Percentiles rank a stretch among this genome's conserved stretches.
These are phyloP conservation scores for Juncus inflexus DNA, from an alignment of 176 grass and related monocot genomes.

Conservation along the genomic window DNA sequence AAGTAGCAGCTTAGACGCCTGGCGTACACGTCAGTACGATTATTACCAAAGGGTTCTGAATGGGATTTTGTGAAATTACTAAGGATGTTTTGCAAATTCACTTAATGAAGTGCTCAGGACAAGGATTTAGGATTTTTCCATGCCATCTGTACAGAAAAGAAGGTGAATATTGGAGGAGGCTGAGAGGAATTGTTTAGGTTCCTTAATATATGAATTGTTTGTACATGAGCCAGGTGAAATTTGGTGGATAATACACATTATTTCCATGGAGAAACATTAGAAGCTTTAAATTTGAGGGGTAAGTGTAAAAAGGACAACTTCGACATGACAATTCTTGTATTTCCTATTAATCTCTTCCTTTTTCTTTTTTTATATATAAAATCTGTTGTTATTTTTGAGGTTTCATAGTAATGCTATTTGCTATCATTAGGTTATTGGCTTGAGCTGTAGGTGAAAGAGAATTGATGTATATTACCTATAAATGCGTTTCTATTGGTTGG, in stretches of 20 bases:
- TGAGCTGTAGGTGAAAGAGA: too few relatives aligned
- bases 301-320: neutral
- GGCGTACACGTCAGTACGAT: slow-evolving; percentile 95
- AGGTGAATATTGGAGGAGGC: slow-evolving; percentile 8
- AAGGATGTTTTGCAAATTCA: slow-evolving; percentile 20
- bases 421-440: too few relatives aligned
- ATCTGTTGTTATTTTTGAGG: too few relatives aligned
- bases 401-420: too few relatives aligned
- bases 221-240: slow-evolving; percentile 18
- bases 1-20: slow-evolving; percentile 98
- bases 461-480: too few relatives aligned
- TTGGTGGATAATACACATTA: slow-evolving; percentile 16
- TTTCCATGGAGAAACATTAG: neutral
- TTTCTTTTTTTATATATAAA: too few relatives aligned
- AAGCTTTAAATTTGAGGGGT: slow-evolving; percentile 19
- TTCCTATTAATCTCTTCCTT: too few relatives aligned
- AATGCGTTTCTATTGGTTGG: too few relatives aligned
- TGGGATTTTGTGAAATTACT: slow-evolving; percentile 72
- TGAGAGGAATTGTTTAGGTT: slow-evolving; percentile 7
- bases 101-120: slow-evolving; percentile 29
- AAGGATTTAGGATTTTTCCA: neutral
- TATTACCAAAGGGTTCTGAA: slow-evolving; percentile 97
- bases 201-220: slow-evolving; percentile 3
- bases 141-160: slow-evolving; percentile 24
- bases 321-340: too few relatives aligned